Evolutionary conservation across 225 moss, liverwort and hornwort species (phyloP).

Genomic region (Ulota crispa): DNA sequence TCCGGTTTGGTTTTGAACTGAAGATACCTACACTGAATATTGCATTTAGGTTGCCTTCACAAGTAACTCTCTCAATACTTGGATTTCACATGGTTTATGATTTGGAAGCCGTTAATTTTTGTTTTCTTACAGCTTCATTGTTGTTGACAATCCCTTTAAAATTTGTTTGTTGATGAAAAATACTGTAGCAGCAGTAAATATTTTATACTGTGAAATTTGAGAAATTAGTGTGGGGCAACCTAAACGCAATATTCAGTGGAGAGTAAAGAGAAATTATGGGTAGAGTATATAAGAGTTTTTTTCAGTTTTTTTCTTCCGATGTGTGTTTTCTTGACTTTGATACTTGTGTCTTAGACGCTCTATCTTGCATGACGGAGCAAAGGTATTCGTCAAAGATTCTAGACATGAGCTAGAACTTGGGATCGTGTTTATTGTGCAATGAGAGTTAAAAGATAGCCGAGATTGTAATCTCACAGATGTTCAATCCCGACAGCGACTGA

Average conservation of each 20-base stretch:
- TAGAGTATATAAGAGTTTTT: neutral
- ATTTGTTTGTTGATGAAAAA: too few relatives aligned
- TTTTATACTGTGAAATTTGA: too few relatives aligned
- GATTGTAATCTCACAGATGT: neutral
- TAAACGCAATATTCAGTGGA: too few relatives aligned
- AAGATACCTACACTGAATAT: too few relatives aligned
- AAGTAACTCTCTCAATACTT: too few relatives aligned
- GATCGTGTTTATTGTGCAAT: neutral
- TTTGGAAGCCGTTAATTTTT: too few relatives aligned
- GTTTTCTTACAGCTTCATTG: too few relatives aligned
- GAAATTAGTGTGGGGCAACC: too few relatives aligned
- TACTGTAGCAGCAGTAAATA: too few relatives aligned
- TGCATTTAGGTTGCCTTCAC: too few relatives aligned
- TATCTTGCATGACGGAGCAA: neutral
- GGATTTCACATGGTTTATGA: too few relatives aligned
- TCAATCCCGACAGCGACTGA: neutral
- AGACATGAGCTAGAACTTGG: neutral
- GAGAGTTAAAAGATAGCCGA: neutral
- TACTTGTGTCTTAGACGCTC: neutral
- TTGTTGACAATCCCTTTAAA: too few relatives aligned
- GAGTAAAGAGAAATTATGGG: neutral
- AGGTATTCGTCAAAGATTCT: constrained; percentile 1
- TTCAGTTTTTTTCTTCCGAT: neutral
- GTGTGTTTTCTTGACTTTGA: constrained; percentile 5
- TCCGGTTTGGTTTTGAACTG: neutral